A percentile compares a stretch with the other conserved stretches of the same genome.
phyloP scores from a whole-genome alignment of 768 basidiomycete genomes.

The Macrolepiota albuminosa region DNA sequence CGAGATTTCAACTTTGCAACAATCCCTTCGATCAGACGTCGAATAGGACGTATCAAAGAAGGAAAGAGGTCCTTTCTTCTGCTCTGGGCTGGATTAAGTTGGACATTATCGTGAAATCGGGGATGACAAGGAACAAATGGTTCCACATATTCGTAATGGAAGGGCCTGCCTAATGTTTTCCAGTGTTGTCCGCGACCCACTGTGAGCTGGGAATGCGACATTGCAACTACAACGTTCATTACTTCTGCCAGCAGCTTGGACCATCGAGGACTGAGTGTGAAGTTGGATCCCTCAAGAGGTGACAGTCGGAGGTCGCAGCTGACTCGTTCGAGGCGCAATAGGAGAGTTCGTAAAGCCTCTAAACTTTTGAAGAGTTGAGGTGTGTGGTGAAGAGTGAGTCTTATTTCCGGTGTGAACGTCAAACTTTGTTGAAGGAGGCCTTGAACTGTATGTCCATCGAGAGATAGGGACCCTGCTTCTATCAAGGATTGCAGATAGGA shows the following conservation, averaged over 20 bases:
- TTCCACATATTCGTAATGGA: constrained; percentile 5
- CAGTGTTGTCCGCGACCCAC: constrained; percentile 1
- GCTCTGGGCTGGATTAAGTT: background rate
- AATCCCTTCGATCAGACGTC: background rate
- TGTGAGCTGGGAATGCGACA: constrained; percentile 3
- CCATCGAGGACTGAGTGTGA: constrained; percentile 2
- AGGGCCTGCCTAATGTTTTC: constrained; percentile 1
- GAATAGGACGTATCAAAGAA: background rate
- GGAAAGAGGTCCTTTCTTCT: background rate
- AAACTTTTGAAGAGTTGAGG: constrained; percentile 1
- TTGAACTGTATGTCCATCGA: constrained; percentile 1
- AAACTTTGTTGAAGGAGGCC: background rate
- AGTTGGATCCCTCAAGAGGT: background rate
- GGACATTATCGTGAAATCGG: background rate
- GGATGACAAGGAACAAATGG: background rate
- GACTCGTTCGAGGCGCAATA: background rate
- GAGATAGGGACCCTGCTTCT: constrained; percentile 2
- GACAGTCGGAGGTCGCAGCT: background rate
- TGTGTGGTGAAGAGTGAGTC: background rate
- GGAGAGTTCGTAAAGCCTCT: constrained; percentile 1
- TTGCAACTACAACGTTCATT: constrained; percentile 9
- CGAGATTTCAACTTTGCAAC: constrained; percentile 1
- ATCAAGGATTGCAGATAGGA: constrained; percentile 1
- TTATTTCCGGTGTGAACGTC: background rate
- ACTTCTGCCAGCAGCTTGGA: constrained; percentile 6